phyloP scores from a whole-genome alignment of 352 stramenopile genomes.

The Thraustotheca clavata region DNA sequence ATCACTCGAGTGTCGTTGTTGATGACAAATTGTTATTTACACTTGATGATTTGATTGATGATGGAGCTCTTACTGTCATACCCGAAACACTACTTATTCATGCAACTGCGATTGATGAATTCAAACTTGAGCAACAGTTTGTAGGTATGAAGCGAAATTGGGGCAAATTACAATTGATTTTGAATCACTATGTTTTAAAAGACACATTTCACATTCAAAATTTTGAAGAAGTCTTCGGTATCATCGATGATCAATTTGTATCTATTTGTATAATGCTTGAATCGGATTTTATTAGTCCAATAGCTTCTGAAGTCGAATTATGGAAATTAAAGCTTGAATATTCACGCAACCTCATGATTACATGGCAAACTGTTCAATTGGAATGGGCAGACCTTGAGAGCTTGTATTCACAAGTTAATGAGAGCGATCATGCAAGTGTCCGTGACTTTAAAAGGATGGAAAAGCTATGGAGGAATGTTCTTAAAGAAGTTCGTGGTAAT shows the following conservation, averaged over 20 bases:
- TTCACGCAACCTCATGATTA: background rate
- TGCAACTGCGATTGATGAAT: background rate
- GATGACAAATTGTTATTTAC: slow-evolving; percentile 13
- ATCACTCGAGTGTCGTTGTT: background rate
- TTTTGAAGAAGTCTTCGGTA: background rate
- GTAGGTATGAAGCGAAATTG: background rate
- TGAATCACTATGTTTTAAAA: slow-evolving; percentile 10
- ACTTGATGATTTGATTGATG: slow-evolving; percentile 12
- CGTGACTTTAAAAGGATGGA: slow-evolving; percentile 14
- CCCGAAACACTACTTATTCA: background rate
- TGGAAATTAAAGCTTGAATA: slow-evolving; percentile 11
- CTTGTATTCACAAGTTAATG: slow-evolving; percentile 1
- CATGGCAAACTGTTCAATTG: background rate
- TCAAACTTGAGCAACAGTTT: background rate
- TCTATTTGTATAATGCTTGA: background rate
- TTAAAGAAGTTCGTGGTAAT: background rate
- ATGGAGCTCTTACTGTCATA: slow-evolving; percentile 1
- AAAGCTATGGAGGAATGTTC: background rate
- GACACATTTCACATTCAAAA: slow-evolving; percentile 3
- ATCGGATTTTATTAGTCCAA: background rate
- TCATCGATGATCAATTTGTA: slow-evolving; percentile 10
- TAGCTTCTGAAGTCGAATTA: background rate
- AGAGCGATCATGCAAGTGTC: background rate
- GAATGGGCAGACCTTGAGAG: background rate
- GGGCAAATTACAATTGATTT: background rate